Percentiles rank a stretch among this genome's conserved stretches.
Conservation (phyloP, 2,329 filamentous ascomycete genomes). For the Xylariaceae sp. region DNA sequence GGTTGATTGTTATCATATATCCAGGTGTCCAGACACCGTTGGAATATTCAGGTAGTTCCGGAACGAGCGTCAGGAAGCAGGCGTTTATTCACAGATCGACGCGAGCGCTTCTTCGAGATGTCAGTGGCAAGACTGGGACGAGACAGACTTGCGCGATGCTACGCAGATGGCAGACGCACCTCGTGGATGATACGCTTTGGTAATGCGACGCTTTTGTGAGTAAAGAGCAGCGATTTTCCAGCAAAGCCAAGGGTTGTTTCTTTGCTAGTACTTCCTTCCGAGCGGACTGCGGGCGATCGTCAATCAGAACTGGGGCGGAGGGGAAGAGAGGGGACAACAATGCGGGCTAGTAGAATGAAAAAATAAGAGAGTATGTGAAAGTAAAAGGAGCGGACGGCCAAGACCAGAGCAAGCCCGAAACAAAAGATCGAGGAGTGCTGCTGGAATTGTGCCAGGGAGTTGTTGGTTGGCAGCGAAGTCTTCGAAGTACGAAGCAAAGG, state of each 20-base stretch:
- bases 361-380: constrained; percentile 18
- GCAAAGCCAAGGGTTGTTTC: constrained; percentile 4
- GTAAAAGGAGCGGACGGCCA: constrained; percentile 54
- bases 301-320: constrained; percentile 22
- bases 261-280: constrained; percentile 17
- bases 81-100: constrained; percentile 14
- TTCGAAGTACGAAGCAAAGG: constrained; percentile 15
- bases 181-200: constrained; percentile 3
- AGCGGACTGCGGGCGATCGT: constrained; percentile 23
- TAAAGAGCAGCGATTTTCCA: background rate
- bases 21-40: constrained; percentile 21
- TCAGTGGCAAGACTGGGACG: background rate
- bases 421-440: constrained; percentile 38
- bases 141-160: background rate
- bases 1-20: constrained; percentile 18
- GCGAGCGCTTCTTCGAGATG: constrained; percentile 4
- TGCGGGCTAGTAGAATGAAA: constrained; percentile 26
- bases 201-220: background rate
- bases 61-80: constrained; percentile 3
- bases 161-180: constrained; percentile 8
- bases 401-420: constrained; percentile 50
- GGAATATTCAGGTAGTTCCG: constrained; percentile 6
- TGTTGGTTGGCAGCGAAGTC: constrained; percentile 26
- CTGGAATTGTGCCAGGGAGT: constrained; percentile 52
- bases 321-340: constrained; percentile 20